Base-by-base conservation (phyloP, 2,329 filamentous ascomycete species). In the Phoma sp. region DNA sequence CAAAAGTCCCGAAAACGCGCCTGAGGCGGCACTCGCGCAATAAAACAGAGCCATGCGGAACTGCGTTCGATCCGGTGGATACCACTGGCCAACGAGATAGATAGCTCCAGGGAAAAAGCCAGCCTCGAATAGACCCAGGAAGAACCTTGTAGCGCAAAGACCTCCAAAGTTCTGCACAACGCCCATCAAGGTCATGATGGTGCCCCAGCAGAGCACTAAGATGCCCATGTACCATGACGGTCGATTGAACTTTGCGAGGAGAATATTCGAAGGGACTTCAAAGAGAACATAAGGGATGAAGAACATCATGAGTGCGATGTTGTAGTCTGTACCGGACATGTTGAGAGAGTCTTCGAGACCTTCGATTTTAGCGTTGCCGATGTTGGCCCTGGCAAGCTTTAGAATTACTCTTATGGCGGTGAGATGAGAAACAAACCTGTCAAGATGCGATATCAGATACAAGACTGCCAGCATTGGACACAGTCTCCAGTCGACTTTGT, bases 241-340 rank as follows among this genome's bases (percentile, higher is more conserved):
- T 0, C 80, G 83, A 37, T 79, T 73, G 0, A 84, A 85, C 1
- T 78, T 76, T 55, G 85, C 85, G 10, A 86, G 77, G 9, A 85
- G 72, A 55, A 86, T 83, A 57, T 86, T 86, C 61, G 82, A 85
- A 0, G 84, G 84, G 2, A 68, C 72, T 53, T 78, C 76, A 51
- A 76, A 70, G 8, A 75, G 56, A 22, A 76, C 73, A 51, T 78
- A 79, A 0, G 73, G 70, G 31, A 77, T 75, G 65, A 89, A 89
- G 70, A 87, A 89, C 0, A 88, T 67, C 0, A 85, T 88, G 38
- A 88, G 66, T 0, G 85, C 84, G 0, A 82, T 84, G 1, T 88
- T 77, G 60, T 89, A 89, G 58, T 88, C 77, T 40, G 87, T 84
- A 1, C 84, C 85, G 15, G 51, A 41, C 49, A 74, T 60, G 3